phyloP scores from a whole-genome alignment of 352 stramenopile genomes.

The Phytophthora idaei region DNA sequence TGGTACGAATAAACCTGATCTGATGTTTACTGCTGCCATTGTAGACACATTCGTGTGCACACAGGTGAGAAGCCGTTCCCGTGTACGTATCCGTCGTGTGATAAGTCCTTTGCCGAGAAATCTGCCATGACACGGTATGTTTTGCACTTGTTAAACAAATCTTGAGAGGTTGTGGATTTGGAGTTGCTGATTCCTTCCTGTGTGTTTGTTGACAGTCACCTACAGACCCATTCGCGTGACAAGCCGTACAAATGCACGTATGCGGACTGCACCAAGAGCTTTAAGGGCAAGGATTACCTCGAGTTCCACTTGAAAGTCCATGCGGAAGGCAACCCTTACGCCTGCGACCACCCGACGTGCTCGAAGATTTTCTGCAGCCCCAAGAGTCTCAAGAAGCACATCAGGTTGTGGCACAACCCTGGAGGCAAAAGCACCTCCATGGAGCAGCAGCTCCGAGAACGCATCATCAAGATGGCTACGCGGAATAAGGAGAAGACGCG shows the following conservation, averaged over 20 bases:
- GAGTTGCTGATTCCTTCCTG: slow-evolving; percentile 5
- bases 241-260: slow-evolving; percentile 90
- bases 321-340: slow-evolving; percentile 79
- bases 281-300: slow-evolving; percentile 88
- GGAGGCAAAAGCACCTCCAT: slow-evolving; percentile 85
- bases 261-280: slow-evolving; percentile 85
- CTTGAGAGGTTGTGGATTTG: slow-evolving; percentile 17
- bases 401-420: slow-evolving; percentile 82
- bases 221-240: slow-evolving; percentile 84
- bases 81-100: slow-evolving; percentile 80
- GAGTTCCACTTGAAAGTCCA: slow-evolving; percentile 90
- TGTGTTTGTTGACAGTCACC: slow-evolving; percentile 46
- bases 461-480: slow-evolving; percentile 87
- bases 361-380: slow-evolving; percentile 87
- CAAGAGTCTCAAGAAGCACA: slow-evolving; percentile 87
- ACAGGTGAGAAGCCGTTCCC: slow-evolving; percentile 89
- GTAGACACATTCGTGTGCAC: slow-evolving; percentile 87
- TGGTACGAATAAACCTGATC: slow-evolving; percentile 13
- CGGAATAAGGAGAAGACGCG: slow-evolving; percentile 85
- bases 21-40: slow-evolving; percentile 15
- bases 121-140: slow-evolving; percentile 82
- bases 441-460: slow-evolving; percentile 84
- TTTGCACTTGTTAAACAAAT: slow-evolving; percentile 13
- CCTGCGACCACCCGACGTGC: slow-evolving; percentile 78
- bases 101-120: slow-evolving; percentile 91